Conservation (phyloP, 257 asterid genomes). For the Anisodus tanguticus region DNA sequence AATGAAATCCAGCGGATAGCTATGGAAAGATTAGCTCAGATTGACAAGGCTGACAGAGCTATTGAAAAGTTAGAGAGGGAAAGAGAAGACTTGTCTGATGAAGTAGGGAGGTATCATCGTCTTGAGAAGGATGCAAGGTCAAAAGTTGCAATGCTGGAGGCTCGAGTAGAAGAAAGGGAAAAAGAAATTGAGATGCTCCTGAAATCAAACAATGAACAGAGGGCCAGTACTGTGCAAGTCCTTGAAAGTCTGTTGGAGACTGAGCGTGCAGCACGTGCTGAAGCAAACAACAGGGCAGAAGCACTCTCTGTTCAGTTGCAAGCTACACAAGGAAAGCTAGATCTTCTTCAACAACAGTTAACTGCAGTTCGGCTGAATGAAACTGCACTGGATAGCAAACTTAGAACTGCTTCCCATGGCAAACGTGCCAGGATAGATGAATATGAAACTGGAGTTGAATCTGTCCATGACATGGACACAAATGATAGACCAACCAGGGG, state of each 20-base stretch:
- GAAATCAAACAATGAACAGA: conserved; percentile 70
- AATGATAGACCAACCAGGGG: conserved; percentile 51
- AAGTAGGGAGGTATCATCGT: conserved; percentile 59
- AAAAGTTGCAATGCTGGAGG: conserved; percentile 69
- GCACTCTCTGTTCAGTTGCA: conserved; percentile 87
- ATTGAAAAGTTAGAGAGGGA: conserved; percentile 75
- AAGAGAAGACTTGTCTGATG: conserved; percentile 58
- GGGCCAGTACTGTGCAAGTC: conserved; percentile 73
- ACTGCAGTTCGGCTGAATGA: conserved; percentile 69
- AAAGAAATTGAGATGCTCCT: conserved; percentile 74
- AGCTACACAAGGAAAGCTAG: conserved; percentile 77
- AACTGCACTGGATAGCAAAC: conserved; percentile 59
- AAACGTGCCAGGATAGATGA: conserved; percentile 90
- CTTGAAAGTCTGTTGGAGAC: conserved; percentile 71
- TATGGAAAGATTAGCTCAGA: conserved; percentile 83
- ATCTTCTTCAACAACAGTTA: conserved; percentile 75
- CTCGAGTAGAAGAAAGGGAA: conserved; percentile 72
- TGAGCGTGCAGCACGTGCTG: conserved; percentile 84
- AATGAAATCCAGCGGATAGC: conserved; percentile 68
- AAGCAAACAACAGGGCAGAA: conserved; percentile 85
- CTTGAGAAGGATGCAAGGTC: conserved; percentile 77
- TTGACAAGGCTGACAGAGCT: conserved; percentile 76
- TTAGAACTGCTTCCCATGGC: conserved; percentile 67
- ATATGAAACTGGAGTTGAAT: conserved; percentile 72
- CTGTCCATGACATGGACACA: conserved; percentile 66